phyloP scores from a whole-genome alignment of 2,329 filamentous ascomycete species.

The Colletotrichum sp. region DNA sequence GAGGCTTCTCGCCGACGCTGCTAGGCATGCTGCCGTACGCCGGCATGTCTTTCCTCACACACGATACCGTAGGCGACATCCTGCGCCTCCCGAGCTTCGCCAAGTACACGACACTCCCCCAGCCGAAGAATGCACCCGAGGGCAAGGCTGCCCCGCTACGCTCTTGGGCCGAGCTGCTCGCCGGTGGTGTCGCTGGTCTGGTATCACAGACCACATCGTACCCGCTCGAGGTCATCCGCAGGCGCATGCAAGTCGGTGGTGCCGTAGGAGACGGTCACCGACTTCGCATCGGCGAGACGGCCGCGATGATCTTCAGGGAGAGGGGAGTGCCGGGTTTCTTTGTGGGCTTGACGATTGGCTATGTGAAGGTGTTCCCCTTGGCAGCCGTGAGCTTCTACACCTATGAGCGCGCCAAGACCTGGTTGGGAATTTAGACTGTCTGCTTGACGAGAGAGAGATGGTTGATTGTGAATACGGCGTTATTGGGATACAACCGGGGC shows the following conservation, averaged over 20 bases:
- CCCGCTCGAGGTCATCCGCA: slow-evolving; percentile 88
- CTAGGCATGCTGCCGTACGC: slow-evolving; percentile 97
- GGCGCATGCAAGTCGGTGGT: slow-evolving; percentile 95
- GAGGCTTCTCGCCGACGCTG: slow-evolving; percentile 88
- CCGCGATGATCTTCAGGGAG: slow-evolving; percentile 75
- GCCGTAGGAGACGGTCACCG: slow-evolving; percentile 89
- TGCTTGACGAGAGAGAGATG: background rate
- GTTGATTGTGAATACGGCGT: slow-evolving; percentile 13
- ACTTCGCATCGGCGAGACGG: slow-evolving; percentile 80
- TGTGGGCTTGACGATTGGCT: slow-evolving; percentile 91
- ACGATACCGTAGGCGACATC: slow-evolving; percentile 87
- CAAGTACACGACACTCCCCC: slow-evolving; percentile 76
- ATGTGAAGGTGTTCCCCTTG: slow-evolving; percentile 93
- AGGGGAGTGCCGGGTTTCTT: slow-evolving; percentile 84
- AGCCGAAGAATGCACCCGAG: slow-evolving; percentile 55
- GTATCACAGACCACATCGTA: slow-evolving; percentile 93
- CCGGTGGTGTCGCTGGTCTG: slow-evolving; percentile 85
- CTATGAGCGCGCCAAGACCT: slow-evolving; percentile 67
- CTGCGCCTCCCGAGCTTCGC: slow-evolving; percentile 74
- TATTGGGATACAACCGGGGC: slow-evolving; percentile 11
- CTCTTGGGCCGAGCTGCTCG: slow-evolving; percentile 84
- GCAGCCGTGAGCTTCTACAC: slow-evolving; percentile 72
- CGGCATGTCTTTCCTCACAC: slow-evolving; percentile 92
- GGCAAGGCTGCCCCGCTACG: slow-evolving; percentile 75
- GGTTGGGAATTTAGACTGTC: slow-evolving; percentile 63